Percentiles rank a stretch among this genome's conserved stretches.
phyloP scores from a whole-genome alignment of 2,329 filamentous ascomycete species.

The Pseudogymnoascus sp. region DNA sequence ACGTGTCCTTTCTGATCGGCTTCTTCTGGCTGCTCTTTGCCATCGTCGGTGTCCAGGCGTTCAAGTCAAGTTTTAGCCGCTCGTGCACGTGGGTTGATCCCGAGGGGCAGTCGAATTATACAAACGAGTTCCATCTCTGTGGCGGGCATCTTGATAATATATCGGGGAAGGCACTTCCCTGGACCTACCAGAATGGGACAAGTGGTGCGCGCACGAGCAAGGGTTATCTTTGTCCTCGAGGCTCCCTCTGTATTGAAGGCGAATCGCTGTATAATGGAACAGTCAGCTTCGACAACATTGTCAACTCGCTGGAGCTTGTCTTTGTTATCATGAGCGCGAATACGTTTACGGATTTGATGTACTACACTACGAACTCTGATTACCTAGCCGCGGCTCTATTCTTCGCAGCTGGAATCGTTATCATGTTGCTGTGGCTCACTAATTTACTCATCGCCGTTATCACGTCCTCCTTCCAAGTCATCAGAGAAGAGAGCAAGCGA shows the following conservation, averaged over 20 bases:
- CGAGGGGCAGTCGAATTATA: conserved; percentile 49
- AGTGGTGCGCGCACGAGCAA: conserved; percentile 54
- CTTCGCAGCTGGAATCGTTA: conserved; percentile 66
- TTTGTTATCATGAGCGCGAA: conserved; percentile 99
- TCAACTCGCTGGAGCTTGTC: conserved; percentile 84
- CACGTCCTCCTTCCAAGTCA: conserved; percentile 96
- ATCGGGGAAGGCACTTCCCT: conserved; percentile 54
- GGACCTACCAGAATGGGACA: conserved; percentile 51
- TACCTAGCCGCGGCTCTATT: conserved; percentile 80
- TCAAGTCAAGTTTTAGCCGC: conserved; percentile 73
- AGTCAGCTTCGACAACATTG: conserved; percentile 89
- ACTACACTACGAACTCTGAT: conserved; percentile 85
- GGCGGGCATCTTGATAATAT: conserved; percentile 66
- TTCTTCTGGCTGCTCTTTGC: conserved; percentile 99
- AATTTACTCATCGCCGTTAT: conserved; percentile 95
- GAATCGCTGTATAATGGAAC: conserved; percentile 75
- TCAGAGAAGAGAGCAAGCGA: conserved; percentile 87
- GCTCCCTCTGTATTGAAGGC: conserved; percentile 76
- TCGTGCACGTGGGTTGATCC: conserved; percentile 73
- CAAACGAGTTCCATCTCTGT: conserved; percentile 67
- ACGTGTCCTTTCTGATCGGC: conserved; percentile 86
- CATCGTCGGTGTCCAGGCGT: conserved; percentile 93
- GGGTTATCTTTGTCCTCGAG: conserved; percentile 78
- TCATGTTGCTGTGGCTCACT: conserved; percentile 93
- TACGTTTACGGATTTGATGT: conserved; percentile 91